These are phyloP conservation scores for Penicillium parvum DNA, from an alignment of 495 filamentous ascomycete genomes.

Conservation along the genomic window DNA sequence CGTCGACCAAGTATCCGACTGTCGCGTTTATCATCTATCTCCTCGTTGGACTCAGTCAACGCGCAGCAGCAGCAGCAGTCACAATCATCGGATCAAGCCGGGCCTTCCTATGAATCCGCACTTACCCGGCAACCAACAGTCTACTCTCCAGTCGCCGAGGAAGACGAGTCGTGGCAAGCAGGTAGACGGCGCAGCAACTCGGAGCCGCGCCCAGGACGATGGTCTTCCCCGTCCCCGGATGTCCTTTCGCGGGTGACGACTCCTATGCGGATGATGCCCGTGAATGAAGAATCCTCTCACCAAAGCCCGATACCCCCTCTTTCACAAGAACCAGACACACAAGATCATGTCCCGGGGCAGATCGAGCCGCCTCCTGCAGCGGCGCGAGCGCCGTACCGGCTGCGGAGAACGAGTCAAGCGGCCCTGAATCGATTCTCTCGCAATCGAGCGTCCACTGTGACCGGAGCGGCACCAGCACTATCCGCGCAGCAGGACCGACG, in stretches of 20 bases:
- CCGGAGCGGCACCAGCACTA: conserved; percentile 21
- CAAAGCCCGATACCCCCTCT: conserved; percentile 14
- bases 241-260: conserved; percentile 29
- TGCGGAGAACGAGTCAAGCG: conserved; percentile 36
- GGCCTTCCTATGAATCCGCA: not conserved
- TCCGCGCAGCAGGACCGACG: conserved; percentile 5
- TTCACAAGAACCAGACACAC: not conserved
- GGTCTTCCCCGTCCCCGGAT: conserved; percentile 30
- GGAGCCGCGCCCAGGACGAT: conserved; percentile 40
- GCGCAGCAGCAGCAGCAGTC: conserved; percentile 3
- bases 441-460: conserved; percentile 35
- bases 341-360: conserved; percentile 1
- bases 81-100: conserved; percentile 4
- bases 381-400: conserved; percentile 17
- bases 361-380: conserved; percentile 9
- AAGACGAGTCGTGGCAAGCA: conserved; percentile 30
- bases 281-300: conserved; percentile 35
- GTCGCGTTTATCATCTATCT: conserved; percentile 30
- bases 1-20: conserved; percentile 42
- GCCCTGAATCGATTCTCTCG: conserved; percentile 32
- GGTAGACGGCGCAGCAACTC: conserved; percentile 45
- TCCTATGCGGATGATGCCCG: conserved; percentile 33
- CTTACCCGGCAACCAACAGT: conserved; percentile 11
- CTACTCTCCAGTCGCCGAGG: conserved; percentile 19
- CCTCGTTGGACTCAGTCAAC: conserved; percentile 17